Percentiles rank a stretch among this genome's conserved stretches.
phyloP scores from a whole-genome alignment of 2,329 filamentous ascomycete species.

The Colletotrichum graminicola region DNA sequence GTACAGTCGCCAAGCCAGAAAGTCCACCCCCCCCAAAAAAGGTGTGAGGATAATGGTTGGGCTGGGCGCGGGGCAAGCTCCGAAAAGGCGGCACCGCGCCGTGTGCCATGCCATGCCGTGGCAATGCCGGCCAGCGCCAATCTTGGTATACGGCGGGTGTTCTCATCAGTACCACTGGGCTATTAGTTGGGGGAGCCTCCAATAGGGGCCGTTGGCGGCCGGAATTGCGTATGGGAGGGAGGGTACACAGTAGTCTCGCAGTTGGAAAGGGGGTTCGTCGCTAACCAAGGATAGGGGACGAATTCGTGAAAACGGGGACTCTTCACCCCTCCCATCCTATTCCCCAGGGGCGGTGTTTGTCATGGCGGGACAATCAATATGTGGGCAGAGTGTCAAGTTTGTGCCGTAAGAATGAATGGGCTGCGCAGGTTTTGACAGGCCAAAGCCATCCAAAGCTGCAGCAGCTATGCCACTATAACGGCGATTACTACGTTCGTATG shows the following conservation, averaged over 20 bases:
- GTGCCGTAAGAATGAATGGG: background rate
- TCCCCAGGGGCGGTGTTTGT: background rate
- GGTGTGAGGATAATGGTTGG: constrained; percentile 13
- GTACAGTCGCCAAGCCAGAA: background rate
- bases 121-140: background rate
- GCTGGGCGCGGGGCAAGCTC: constrained; percentile 22
- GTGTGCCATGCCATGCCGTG: background rate
- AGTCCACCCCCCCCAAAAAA: background rate
- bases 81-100: background rate
- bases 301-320: constrained; percentile 16
- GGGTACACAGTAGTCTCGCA: background rate
- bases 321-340: background rate
- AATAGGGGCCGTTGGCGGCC: background rate
- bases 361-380: background rate
- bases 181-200: background rate
- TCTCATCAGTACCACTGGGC: background rate
- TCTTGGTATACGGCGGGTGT: background rate
- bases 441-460: constrained; percentile 14
- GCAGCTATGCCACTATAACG: constrained; percentile 18
- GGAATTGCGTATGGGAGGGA: background rate
- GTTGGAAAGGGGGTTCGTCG: constrained; percentile 2
- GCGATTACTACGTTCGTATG: background rate
- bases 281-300: constrained; percentile 16
- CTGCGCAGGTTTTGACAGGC: constrained; percentile 10
- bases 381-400: constrained; percentile 3